phyloP scores from a whole-genome alignment of 2,329 filamentous ascomycete species.

The Hymenoscyphus infarciens region DNA sequence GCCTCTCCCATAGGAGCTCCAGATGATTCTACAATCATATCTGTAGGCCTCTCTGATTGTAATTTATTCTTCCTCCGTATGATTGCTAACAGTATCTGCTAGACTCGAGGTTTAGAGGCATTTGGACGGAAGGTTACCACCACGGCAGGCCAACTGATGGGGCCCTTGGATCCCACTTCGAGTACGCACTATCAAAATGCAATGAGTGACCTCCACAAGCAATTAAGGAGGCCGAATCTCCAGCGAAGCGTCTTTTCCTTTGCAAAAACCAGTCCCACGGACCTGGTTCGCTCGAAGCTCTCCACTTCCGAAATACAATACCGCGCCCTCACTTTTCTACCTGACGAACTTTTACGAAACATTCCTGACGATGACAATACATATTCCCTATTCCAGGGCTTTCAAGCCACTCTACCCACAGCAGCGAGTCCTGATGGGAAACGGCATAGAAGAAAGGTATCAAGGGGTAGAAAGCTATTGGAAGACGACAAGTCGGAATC shows the following conservation, averaged over 20 bases:
- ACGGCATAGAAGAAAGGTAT: constrained; percentile 66
- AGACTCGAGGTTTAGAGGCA: constrained; percentile 86
- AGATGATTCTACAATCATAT: constrained; percentile 34
- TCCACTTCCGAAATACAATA: constrained; percentile 92
- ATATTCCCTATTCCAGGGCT: constrained; percentile 95
- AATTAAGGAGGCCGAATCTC: constrained; percentile 76
- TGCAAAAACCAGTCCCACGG: constrained; percentile 85
- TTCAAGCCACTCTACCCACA: constrained; percentile 81
- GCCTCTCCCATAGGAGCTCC: constrained; percentile 31
- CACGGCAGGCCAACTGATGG: constrained; percentile 87
- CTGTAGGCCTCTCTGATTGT: constrained; percentile 25
- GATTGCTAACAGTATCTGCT: constrained; percentile 14
- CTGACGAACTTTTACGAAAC: constrained; percentile 84
- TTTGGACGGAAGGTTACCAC: constrained; percentile 94
- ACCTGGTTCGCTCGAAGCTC: constrained; percentile 87
- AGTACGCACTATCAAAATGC: constrained; percentile 76
- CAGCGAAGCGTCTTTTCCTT: constrained; percentile 91
- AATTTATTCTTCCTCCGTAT: not conserved
- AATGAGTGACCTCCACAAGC: constrained; percentile 84
- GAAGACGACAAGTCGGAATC: constrained; percentile 54
- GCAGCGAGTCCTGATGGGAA: constrained; percentile 58
- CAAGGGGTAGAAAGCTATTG: constrained; percentile 73
- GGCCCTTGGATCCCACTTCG: constrained; percentile 56
- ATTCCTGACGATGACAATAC: constrained; percentile 82
- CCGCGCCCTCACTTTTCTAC: constrained; percentile 79